Conservation (phyloP, 345 rosid genomes). For the Alliaria petiolata region DNA sequence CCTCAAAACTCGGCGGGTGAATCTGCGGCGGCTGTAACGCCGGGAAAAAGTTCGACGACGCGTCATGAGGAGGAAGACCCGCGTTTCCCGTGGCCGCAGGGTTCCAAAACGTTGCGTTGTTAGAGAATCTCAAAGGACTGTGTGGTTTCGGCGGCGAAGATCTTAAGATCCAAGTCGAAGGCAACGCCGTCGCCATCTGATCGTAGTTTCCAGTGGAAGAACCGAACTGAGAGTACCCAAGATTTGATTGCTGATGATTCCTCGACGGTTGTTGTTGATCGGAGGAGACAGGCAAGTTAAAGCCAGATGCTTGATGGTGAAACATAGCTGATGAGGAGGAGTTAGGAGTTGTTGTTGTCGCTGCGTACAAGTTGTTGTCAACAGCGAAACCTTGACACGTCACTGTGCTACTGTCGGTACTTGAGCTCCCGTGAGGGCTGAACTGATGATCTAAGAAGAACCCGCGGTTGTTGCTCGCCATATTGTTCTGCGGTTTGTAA, state of each 20-base stretch:
- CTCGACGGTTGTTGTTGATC: slow-evolving; percentile 46
- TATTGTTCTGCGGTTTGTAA: slow-evolving; percentile 27
- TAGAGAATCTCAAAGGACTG: slow-evolving; percentile 74
- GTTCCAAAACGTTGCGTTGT: slow-evolving; percentile 92
- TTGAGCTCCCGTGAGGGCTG: slow-evolving; percentile 65
- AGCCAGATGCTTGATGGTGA: slow-evolving; percentile 10
- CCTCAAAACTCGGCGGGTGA: slow-evolving; percentile 42
- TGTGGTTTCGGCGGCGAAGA: slow-evolving; percentile 51
- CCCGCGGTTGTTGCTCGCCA: slow-evolving; percentile 31
- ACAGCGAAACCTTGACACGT: slow-evolving; percentile 53
- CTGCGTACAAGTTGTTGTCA: slow-evolving; percentile 48
- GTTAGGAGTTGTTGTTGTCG: slow-evolving; percentile 36
- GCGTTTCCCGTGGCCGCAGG: slow-evolving; percentile 46
- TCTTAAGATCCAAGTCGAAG: slow-evolving; percentile 66
- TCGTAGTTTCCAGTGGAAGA: slow-evolving; percentile 19
- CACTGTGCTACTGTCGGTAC: slow-evolving; percentile 54
- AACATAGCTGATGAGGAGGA: slow-evolving; percentile 51
- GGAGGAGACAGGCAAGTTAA: slow-evolving; percentile 20
- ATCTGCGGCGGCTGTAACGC: slow-evolving; percentile 52
- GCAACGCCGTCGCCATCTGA: slow-evolving; percentile 30
- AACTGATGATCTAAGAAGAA: slow-evolving; percentile 62
- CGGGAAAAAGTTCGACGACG: slow-evolving; percentile 57
- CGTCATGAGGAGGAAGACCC: slow-evolving; percentile 47
- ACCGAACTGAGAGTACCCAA: slow-evolving; percentile 24
- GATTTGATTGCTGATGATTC: slow-evolving; percentile 24